Percentiles rank a stretch among this genome's conserved stretches.
phyloP scores from a whole-genome alignment of 257 asterid genomes.

The Solanum pennellii region DNA sequence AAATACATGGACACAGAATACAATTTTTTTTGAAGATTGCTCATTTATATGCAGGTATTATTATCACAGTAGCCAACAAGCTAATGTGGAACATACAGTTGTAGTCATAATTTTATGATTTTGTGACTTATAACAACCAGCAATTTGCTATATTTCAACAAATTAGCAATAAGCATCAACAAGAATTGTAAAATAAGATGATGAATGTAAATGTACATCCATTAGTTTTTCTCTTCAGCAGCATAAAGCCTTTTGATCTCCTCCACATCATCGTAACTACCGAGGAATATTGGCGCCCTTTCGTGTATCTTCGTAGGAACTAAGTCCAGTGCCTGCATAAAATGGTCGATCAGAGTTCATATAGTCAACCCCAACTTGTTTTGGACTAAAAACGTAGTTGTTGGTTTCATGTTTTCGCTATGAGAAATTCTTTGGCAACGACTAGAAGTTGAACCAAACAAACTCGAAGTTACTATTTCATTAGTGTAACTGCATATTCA shows the following conservation, averaged over 20 bases:
- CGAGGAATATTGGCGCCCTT: constrained; percentile 86
- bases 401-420: background rate
- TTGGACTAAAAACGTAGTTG: background rate
- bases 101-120: background rate
- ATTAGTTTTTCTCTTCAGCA: constrained; percentile 41
- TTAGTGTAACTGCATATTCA: background rate
- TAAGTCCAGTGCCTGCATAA: constrained; percentile 68
- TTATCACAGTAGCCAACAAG: background rate
- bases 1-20: background rate
- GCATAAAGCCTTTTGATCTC: constrained; percentile 82
- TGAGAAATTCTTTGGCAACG: background rate
- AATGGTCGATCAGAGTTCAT: background rate
- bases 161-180: background rate
- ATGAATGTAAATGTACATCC: background rate
- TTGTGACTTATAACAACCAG: background rate
- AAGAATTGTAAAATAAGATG: background rate
- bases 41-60: background rate
- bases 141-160: background rate
- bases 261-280: constrained; percentile 90
- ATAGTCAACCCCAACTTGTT: background rate
- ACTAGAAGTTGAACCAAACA: background rate
- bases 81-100: background rate
- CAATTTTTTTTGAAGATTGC: background rate
- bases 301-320: constrained; percentile 81
- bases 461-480: background rate